Percentiles rank a stretch among this genome's conserved stretches.
These are phyloP conservation scores for Talaromyces sp. DNA, from an alignment of 2,329 filamentous ascomycete genomes.

Conservation along the genomic window DNA sequence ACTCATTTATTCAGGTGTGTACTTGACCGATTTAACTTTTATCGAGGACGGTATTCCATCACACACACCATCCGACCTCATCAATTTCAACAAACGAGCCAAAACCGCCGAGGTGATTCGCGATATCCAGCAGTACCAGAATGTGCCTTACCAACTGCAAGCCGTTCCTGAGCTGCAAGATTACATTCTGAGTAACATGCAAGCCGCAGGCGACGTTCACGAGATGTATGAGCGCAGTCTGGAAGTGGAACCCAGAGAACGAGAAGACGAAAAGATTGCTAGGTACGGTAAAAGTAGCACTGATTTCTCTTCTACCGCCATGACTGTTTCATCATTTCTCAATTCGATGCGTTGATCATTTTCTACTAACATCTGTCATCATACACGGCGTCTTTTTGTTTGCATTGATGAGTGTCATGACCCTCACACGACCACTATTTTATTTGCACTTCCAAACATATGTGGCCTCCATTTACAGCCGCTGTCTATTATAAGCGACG, in stretches of 20 bases:
- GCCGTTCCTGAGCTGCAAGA: constrained; percentile 89
- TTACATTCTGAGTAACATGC: constrained; percentile 95
- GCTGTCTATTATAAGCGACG: neutral
- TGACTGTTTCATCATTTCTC: constrained; percentile 34
- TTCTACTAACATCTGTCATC: constrained; percentile 1
- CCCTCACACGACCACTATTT: neutral
- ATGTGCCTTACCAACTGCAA: constrained; percentile 89
- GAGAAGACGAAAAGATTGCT: constrained; percentile 99
- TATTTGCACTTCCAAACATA: neutral
- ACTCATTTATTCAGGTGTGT: constrained; percentile 65
- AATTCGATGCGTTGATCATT: constrained; percentile 30
- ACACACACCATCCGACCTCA: constrained; percentile 90
- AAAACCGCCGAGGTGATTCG: constrained; percentile 98
- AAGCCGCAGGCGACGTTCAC: constrained; percentile 90
- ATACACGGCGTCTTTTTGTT: constrained; percentile 6
- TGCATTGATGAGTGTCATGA: constrained; percentile 1
- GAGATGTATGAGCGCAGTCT: constrained; percentile 99
- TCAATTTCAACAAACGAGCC: constrained; percentile 97
- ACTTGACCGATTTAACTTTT: constrained; percentile 94
- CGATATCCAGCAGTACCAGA: constrained; percentile 98
- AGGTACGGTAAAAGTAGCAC: constrained; percentile 61
- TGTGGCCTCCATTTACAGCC: neutral
- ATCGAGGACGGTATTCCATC: constrained; percentile 98
- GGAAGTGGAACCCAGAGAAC: constrained; percentile 86
- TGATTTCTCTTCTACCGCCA: constrained; percentile 29